Evolutionary conservation across 2,329 filamentous ascomycete species (phyloP), one percentile per base, ranked within the genome.

Genomic region (Teratosphaeria nubilosa): DNA sequence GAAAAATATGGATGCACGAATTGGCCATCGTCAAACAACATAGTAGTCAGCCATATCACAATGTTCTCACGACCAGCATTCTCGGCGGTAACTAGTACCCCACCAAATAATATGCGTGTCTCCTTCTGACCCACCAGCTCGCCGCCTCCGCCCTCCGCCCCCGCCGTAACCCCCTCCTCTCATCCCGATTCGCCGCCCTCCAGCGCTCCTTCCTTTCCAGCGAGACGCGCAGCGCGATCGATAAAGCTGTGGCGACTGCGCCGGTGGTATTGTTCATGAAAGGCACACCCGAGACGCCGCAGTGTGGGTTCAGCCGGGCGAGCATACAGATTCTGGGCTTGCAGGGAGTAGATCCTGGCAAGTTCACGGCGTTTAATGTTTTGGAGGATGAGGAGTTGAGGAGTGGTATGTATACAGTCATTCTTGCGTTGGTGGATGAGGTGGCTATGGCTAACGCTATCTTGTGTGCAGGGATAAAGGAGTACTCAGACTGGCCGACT

Each of bases 231-330:
- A 76, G 84, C 45, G 91, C 91, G 27, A 99, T 99, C 68, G 90
- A 96, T 74, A 90, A 91, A 73, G 92, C 92, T 32, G 86, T 99
- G 16, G 80, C 78, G 25, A 91, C 91, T 0, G 88, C 91, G 0
- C 92, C 92, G 1, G 92, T 99, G 0, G 94, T 99, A 0, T 81
- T 99, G 58, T 99, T 99, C 80, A 99, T 99, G 94, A 99, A 99
- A 80, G 94, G 94, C 60, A 97, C 94, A 1, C 94, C 94, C 59
- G 91, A 96, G 77, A 90, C 85, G 61, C 94, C 94, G 22, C 91
- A 96, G 75, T 99, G 94, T 76, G 94, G 94, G 52, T 99, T 96
- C 80, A 97, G 92, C 59, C 85, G 91, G 68, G 92, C 92, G 57
- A 90, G 84, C 72, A 95, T 99, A 72, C 91, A 97, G 80, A 91